Evolutionary conservation across 192 early-diverging fungal genomes (phyloP).

Genomic region (Kappamyces sp.): DNA sequence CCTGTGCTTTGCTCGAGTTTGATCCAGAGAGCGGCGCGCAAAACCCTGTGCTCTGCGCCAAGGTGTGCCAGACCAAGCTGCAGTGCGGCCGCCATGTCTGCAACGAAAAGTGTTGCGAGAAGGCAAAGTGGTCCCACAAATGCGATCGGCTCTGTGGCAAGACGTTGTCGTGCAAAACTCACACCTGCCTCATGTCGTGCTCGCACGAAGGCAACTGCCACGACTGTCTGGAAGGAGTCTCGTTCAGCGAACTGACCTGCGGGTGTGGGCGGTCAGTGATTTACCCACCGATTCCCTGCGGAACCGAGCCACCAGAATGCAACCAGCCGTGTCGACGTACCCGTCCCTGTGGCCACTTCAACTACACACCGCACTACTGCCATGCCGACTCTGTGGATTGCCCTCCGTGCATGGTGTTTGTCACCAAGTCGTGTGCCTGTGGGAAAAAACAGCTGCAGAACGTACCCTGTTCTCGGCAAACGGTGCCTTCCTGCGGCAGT

Average conservation of each 20-base stretch:
- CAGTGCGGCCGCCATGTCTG: conserved; percentile 41
- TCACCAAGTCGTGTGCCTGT: conserved; percentile 57
- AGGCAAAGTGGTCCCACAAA: conserved; percentile 23
- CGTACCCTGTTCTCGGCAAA: conserved; percentile 72
- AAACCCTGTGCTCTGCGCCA: conserved; percentile 28
- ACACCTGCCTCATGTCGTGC: conserved; percentile 36
- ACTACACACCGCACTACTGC: conserved; percentile 69
- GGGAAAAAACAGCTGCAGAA: conserved; percentile 70
- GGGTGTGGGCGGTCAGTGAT: conserved; percentile 76
- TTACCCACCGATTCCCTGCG: conserved; percentile 82
- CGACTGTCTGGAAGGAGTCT: conserved; percentile 54
- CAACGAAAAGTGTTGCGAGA: conserved; percentile 30
- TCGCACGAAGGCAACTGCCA: conserved; percentile 41
- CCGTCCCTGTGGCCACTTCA: conserved; percentile 72
- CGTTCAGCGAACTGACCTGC: conserved; percentile 79
- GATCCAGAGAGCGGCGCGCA: conserved; percentile 15
- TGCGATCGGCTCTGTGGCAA: conserved; percentile 37
- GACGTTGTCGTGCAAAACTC: conserved; percentile 31
- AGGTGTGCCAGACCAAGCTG: conserved; percentile 24
- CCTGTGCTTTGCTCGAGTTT: conserved; percentile 22
- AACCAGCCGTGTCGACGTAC: conserved; percentile 62
- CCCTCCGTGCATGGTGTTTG: conserved; percentile 84
- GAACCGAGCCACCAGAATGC: conserved; percentile 68
- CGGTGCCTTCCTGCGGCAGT: conserved; percentile 64
- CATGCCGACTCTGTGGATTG: conserved; percentile 81